phyloP scores from a whole-genome alignment of 441 rosid genomes.

The Pelargonium australe region DNA sequence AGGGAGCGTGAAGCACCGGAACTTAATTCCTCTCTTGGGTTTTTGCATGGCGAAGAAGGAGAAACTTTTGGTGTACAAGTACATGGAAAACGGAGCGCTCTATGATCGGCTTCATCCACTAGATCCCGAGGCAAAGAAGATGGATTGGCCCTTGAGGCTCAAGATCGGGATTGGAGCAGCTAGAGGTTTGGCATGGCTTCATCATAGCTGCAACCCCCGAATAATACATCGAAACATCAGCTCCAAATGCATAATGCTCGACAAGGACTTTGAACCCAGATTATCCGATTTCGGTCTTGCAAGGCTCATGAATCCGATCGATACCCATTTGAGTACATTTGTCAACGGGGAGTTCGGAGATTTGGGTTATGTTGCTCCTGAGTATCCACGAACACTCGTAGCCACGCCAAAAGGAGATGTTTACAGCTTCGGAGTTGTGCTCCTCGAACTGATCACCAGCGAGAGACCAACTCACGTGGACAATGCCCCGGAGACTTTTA shows the following conservation, averaged over 20 bases:
- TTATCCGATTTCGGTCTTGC: background rate
- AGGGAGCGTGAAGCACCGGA: background rate
- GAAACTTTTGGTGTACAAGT: slow-evolving; percentile 2
- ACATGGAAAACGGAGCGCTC: background rate
- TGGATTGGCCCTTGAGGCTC: slow-evolving; percentile 1
- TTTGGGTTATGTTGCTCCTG: slow-evolving; percentile 1
- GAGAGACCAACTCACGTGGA: background rate
- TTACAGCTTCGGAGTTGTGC: background rate
- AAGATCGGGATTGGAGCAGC: slow-evolving; percentile 1
- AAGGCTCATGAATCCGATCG: background rate
- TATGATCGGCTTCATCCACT: background rate
- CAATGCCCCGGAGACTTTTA: background rate
- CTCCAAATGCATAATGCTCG: background rate
- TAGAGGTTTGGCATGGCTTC: background rate
- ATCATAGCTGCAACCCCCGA: background rate
- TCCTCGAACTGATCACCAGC: background rate
- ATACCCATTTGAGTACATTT: background rate
- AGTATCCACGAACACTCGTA: background rate
- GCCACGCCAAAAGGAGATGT: background rate
- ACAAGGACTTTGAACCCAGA: background rate
- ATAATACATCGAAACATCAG: background rate
- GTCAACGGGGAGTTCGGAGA: background rate
- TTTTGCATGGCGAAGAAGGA: slow-evolving; percentile 2
- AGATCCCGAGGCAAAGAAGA: background rate
- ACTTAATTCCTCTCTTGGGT: slow-evolving; percentile 1